phyloP scores from a whole-genome alignment of 192 early-diverging fungal genomes.

The Lunasporangiospora selenospora region DNA sequence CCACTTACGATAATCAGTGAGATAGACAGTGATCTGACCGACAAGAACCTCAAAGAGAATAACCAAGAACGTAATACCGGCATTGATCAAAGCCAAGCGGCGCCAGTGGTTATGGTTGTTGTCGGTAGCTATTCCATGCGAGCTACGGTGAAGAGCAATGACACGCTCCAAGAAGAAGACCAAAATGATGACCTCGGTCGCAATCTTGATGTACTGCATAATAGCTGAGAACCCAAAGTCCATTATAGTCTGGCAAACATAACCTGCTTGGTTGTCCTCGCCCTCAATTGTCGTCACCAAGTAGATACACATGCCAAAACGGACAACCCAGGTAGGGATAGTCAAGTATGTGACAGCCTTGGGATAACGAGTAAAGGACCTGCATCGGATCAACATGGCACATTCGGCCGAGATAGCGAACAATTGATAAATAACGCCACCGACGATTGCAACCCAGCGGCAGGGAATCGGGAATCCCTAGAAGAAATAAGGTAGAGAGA shows the following conservation, averaged over 20 bases:
- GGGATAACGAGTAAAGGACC: constrained; percentile 35
- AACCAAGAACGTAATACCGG: constrained; percentile 41
- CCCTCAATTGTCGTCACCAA: constrained; percentile 28
- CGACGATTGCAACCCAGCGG: constrained; percentile 35
- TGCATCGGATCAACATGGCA: constrained; percentile 42
- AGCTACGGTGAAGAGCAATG: constrained; percentile 28
- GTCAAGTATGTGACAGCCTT: constrained; percentile 32
- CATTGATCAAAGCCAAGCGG: constrained; percentile 38
- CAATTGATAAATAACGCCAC: constrained; percentile 43
- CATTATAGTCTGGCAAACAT: constrained; percentile 20
- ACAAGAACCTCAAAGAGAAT: constrained; percentile 44
- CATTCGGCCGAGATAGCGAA: constrained; percentile 47
- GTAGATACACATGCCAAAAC: constrained; percentile 37
- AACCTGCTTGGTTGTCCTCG: constrained; percentile 16
- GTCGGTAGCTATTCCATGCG: constrained; percentile 4
- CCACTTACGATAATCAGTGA: constrained; percentile 30
- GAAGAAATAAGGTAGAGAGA: neutral
- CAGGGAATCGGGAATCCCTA: constrained; percentile 42
- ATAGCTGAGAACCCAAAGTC: constrained; percentile 19
- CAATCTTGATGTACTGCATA: constrained; percentile 47
- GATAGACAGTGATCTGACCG: constrained; percentile 35
- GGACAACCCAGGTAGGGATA: constrained; percentile 35
- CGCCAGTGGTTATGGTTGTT: constrained; percentile 32
- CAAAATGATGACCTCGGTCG: constrained; percentile 39
- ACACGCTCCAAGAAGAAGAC: constrained; percentile 44